Percentiles rank a stretch among this genome's conserved stretches.
Conservation (phyloP, 352 stramenopile species). For the Globisporangium okanoganense region DNA sequence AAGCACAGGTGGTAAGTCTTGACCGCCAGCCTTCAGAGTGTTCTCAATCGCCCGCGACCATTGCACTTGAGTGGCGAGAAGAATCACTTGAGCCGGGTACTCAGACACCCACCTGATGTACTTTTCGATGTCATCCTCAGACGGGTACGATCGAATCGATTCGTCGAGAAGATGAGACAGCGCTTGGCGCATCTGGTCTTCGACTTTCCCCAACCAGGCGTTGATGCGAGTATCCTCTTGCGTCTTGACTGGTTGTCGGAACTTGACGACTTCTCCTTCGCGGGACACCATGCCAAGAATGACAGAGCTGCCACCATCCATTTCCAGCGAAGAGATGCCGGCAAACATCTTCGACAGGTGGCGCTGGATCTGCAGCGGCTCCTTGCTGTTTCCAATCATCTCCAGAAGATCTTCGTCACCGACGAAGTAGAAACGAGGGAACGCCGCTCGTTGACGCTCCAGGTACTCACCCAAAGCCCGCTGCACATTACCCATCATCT, state of each 20-base stretch:
- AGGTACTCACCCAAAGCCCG: conserved; percentile 99
- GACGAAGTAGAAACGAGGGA: conserved; percentile 99
- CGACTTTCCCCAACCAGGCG: conserved; percentile 96
- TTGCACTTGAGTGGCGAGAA: conserved; percentile 96
- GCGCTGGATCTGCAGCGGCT: conserved; percentile 97
- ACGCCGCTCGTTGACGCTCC: conserved; percentile 95
- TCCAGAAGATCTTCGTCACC: conserved; percentile 99
- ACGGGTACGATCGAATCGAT: conserved; percentile 81
- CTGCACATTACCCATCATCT: conserved; percentile 99
- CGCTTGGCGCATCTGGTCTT: conserved; percentile 96
- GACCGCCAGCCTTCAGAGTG: conserved; percentile 68
- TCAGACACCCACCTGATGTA: conserved; percentile 97
- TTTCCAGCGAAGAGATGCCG: conserved; percentile 92
- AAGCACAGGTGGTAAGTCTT: conserved; percentile 41
- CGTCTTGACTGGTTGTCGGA: conserved; percentile 92
- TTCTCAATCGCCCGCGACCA: conserved; percentile 96
- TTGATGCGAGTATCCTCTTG: conserved; percentile 90
- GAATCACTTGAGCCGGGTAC: conserved; percentile 98
- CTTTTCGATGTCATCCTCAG: conserved; percentile 67
- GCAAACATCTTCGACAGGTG: conserved; percentile 99
- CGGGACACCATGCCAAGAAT: conserved; percentile 96
- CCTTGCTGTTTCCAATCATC: conserved; percentile 99
- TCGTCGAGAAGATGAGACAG: conserved; percentile 94
- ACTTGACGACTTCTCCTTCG: conserved; percentile 97
- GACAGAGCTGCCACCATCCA: conserved; percentile 63